phyloP scores from a whole-genome alignment of 225 moss, liverwort and hornwort genomes.

The Physcomitrellopsis africana region DNA sequence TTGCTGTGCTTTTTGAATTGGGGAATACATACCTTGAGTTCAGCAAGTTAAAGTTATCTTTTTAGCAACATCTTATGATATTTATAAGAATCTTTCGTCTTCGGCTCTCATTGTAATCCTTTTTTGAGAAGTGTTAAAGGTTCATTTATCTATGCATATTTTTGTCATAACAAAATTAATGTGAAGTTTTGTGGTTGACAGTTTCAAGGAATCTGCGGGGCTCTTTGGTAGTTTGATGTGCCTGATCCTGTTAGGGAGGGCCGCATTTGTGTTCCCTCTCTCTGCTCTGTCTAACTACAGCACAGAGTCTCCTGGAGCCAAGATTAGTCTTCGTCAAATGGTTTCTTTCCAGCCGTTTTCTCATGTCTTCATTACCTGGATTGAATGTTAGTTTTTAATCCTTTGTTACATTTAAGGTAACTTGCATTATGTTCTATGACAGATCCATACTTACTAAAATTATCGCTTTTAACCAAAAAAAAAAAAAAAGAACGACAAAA shows the following conservation, averaged over 20 bases:
- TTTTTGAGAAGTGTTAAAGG: too few species aligned
- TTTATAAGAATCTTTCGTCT: neutral
- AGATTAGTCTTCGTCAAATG: constrained; percentile 74
- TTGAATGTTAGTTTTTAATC: neutral
- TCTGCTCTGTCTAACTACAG: constrained; percentile 78
- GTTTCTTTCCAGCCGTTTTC: constrained; percentile 25
- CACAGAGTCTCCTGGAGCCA: constrained; percentile 46
- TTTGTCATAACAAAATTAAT: neutral
- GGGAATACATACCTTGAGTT: too few species aligned
- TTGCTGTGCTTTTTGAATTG: too few species aligned
- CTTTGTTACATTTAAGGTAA: neutral
- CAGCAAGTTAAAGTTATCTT: too few species aligned
- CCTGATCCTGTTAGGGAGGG: constrained; percentile 77
- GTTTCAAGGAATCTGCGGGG: constrained; percentile 53
- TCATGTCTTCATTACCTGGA: constrained; percentile 4
- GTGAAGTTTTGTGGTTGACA: constrained; percentile 16
- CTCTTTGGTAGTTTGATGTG: constrained; percentile 59
- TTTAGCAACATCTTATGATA: too few species aligned
- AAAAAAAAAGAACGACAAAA: too few species aligned
- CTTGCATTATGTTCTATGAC: too few species aligned
- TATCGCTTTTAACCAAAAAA: too few species aligned
- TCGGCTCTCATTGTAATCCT: neutral
- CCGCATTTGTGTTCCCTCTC: constrained; percentile 94
- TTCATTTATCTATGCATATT: too few species aligned
- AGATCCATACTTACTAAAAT: too few species aligned